Evolutionary conservation across 371 early-diverging fungal genomes (phyloP).

Genomic region (Mortierella sp.): DNA sequence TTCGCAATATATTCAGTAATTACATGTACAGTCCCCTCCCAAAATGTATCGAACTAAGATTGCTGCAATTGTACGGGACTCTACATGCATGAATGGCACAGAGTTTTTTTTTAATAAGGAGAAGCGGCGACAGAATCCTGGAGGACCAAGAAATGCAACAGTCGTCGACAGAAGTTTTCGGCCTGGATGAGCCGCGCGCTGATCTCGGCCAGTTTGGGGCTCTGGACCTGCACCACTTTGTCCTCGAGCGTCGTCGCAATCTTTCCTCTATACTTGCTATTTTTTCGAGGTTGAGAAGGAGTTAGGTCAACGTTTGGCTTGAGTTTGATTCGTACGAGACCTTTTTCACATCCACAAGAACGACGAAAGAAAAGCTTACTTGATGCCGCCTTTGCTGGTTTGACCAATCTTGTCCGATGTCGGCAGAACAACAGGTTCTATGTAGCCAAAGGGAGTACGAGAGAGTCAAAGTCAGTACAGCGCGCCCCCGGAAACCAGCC

Average conservation of each 20-base stretch:
- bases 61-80: not conserved
- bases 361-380: constrained; percentile 22
- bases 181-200: constrained; percentile 28
- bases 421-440: constrained; percentile 41
- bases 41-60: no score
- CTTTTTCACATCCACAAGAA: not conserved
- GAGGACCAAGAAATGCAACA: constrained; percentile 36
- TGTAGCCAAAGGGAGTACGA: not conserved
- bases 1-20: not conserved
- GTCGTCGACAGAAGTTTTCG: constrained; percentile 39
- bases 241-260: constrained; percentile 55
- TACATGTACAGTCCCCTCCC: no score
- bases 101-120: constrained; percentile 8
- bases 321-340: no score
- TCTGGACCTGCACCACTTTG: constrained; percentile 47
- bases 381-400: constrained; percentile 54
- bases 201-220: constrained; percentile 47
- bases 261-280: constrained; percentile 56
- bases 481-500: no score
- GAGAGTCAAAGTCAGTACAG: not conserved
- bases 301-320: no score
- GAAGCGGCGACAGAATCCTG: constrained; percentile 35
- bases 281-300: not conserved
- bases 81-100: not conserved
- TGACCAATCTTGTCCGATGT: constrained; percentile 46